Evolutionary conservation across 2,329 filamentous ascomycete genomes (phyloP).

Genomic region (Alternaria brassicicola): DNA sequence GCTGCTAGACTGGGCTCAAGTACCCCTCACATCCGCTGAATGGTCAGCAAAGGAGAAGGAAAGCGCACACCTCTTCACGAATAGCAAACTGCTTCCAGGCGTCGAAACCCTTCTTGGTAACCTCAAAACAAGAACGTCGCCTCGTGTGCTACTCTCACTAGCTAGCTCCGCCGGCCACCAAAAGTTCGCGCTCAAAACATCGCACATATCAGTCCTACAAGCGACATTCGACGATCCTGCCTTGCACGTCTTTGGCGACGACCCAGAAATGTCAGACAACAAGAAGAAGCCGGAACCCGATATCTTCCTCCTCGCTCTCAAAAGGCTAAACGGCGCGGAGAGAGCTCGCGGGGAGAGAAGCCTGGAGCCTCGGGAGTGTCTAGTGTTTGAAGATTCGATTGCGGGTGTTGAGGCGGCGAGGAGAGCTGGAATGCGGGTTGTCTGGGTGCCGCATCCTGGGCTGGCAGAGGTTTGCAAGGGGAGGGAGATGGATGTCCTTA

Average conservation of each 20-base stretch:
- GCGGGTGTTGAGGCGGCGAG: slow-evolving; percentile 7
- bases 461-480: slow-evolving; percentile 7
- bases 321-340: neutral
- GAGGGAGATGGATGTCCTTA: slow-evolving; percentile 9
- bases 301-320: slow-evolving; percentile 7
- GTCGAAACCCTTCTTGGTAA: neutral
- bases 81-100: slow-evolving; percentile 5
- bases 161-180: slow-evolving; percentile 6
- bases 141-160: slow-evolving; percentile 2
- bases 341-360: neutral
- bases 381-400: slow-evolving; percentile 13
- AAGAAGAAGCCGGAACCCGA: slow-evolving; percentile 14
- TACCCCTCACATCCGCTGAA: slow-evolving; percentile 22
- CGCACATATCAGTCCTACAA: neutral
- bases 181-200: slow-evolving; percentile 7
- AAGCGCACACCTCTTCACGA: slow-evolving; percentile 17
- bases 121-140: neutral
- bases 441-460: slow-evolving; percentile 12
- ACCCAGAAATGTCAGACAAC: slow-evolving; percentile 10
- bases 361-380: slow-evolving; percentile 1
- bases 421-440: neutral
- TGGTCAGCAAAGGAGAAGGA: slow-evolving; percentile 22
- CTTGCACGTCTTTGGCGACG: slow-evolving; percentile 8
- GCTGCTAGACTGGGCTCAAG: slow-evolving; percentile 28
- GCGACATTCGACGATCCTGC: neutral